phyloP scores from a whole-genome alignment of 1,284 basidiomycete species.

The Coniferiporia weirii region DNA sequence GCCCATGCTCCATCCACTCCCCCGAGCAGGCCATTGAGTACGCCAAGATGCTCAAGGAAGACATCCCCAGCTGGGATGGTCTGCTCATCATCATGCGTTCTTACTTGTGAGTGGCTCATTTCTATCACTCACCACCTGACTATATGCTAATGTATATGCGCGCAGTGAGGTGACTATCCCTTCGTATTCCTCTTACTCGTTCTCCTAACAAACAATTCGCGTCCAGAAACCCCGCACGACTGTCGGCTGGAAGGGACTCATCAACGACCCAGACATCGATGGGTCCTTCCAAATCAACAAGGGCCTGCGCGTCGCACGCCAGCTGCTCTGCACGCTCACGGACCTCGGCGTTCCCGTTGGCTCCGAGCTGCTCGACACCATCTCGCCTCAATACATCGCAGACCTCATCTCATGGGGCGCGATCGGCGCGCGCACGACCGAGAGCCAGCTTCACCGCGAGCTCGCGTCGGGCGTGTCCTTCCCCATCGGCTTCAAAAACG shows the following conservation, averaged over 20 bases:
- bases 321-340: conserved; percentile 87
- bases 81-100: conserved; percentile 93
- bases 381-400: conserved; percentile 80
- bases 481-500: conserved; percentile 99
- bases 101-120: conserved; percentile 73
- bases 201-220: not conserved
- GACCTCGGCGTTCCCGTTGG: conserved; percentile 88
- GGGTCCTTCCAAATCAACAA: conserved; percentile 97
- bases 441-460: conserved; percentile 91
- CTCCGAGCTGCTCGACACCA: conserved; percentile 92
- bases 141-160: not conserved
- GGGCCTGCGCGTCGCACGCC: conserved; percentile 82
- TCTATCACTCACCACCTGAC: not conserved
- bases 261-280: conserved; percentile 90
- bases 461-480: conserved; percentile 87
- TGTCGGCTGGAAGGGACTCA: conserved; percentile 85
- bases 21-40: conserved; percentile 89
- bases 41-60: conserved; percentile 68
- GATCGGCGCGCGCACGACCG: conserved; percentile 94
- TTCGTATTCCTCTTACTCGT: conserved; percentile 14
- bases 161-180: conserved; percentile 22
- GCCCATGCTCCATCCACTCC: conserved; percentile 95
- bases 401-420: conserved; percentile 94
- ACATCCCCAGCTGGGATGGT: conserved; percentile 68
- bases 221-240: conserved; percentile 81